Base-by-base conservation (phyloP, 768 basidiomycete species). In the Collybia sordida region DNA sequence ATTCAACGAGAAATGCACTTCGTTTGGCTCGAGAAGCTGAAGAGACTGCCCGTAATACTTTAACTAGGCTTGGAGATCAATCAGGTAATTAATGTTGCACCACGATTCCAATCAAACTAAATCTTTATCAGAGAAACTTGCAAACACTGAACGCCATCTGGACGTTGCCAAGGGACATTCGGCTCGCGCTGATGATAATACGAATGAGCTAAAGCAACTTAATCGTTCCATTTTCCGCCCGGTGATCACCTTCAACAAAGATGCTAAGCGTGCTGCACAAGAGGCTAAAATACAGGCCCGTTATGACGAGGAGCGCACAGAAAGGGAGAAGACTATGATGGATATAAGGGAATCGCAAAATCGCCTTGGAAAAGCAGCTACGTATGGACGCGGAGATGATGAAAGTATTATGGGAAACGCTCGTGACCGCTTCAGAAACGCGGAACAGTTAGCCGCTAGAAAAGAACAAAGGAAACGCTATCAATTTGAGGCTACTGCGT, bases 191-290 rank as follows among this genome's bases (percentile, higher is more conserved):
- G 87, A 87, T 50, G 96, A 99, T 72, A 91, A 84, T 66, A 93
- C 94, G 4, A 86, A 85, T 53, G 95, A 98, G 67, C 83, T 99
- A 48, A 95, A 93, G 69, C 80, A 94, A 64, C 83, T 99, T 49
- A 98, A 98, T 68, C 82, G 85, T 27, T 94, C 92, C 34, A 98
- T 99, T 65, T 98, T 99, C 76, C 82, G 86, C 42, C 95, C 92
- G 7, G 93, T 83, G 49, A 85, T 97, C 57, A 86, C 87, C 0
- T 96, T 89, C 69, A 96, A 98, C 75, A 99, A 97, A 68, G 87
- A 93, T 31, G 79, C 77, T 15, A 98, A 98, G 69, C 90, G 93
- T 42, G 81, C 82, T 4, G 91, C 89, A 12, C 85, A 93, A 59
- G 93, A 97, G 62, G 81, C 82, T 24, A 90, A 93, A 63, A 73